phyloP scores from a whole-genome alignment of 805 yeast genomes.

The Candida hungchunana region DNA sequence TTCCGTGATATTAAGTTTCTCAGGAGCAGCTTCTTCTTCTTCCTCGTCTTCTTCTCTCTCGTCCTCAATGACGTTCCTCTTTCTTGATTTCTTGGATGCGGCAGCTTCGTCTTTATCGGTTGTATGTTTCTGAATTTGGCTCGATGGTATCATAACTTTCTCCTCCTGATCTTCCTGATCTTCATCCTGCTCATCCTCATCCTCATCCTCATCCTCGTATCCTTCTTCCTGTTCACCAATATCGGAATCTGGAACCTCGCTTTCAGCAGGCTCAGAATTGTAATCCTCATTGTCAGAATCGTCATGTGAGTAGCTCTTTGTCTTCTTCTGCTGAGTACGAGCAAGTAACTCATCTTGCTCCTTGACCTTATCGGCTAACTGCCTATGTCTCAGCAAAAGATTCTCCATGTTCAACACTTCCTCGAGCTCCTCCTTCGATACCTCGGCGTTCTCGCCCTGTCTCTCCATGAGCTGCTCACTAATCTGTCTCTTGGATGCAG shows the following conservation, averaged over 20 bases:
- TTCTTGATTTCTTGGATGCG: conserved; percentile 6
- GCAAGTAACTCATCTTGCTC: conserved; percentile 34
- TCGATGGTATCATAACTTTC: conserved; percentile 6
- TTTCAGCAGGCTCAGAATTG: conserved; percentile 16
- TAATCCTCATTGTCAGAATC: conserved; percentile 13
- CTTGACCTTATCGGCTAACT: conserved; percentile 19
- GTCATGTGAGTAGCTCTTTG: not conserved
- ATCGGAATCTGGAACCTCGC: conserved; percentile 22
- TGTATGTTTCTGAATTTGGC: conserved; percentile 9
- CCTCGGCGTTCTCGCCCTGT: conserved; percentile 19
- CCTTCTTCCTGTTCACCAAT: conserved; percentile 15
- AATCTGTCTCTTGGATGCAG: conserved; percentile 45
- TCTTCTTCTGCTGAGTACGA: conserved; percentile 7
- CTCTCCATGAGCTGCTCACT: conserved; percentile 43
- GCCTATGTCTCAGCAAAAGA: conserved; percentile 21
- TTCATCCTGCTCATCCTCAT: conserved; percentile 2
- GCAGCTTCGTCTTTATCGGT: conserved; percentile 9
- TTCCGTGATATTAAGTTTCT: conserved; percentile 3
- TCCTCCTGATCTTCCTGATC: conserved; percentile 1
- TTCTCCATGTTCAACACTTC: conserved; percentile 22
- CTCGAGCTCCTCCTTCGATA: conserved; percentile 9
- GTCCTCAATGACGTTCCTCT: conserved; percentile 12
- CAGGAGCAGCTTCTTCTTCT: not conserved
- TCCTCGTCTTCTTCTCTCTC: conserved; percentile 18
- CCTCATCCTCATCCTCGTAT: conserved; percentile 11